Evolutionary conservation across 192 early-diverging fungal species (phyloP).

Genomic region (Coemansia sp.): DNA sequence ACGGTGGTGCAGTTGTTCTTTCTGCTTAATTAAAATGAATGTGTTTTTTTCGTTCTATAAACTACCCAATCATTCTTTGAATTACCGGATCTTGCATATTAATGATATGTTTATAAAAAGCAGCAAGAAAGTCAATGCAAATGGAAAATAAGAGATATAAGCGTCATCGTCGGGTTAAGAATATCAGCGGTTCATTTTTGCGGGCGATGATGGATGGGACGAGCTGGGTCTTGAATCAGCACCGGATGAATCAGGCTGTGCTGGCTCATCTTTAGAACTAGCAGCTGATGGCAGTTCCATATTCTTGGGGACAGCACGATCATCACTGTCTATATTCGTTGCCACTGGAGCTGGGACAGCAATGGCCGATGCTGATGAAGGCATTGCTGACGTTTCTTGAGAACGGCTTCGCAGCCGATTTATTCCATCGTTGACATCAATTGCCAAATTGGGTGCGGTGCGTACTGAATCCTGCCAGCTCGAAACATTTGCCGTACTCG

Average conservation of each 20-base stretch:
- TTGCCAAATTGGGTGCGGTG: slow-evolving; percentile 23
- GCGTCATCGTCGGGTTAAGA: no score
- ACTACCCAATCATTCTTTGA: slow-evolving; percentile 2
- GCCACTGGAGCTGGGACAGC: slow-evolving; percentile 14
- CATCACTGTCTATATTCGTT: background rate
- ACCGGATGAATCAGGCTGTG: no score
- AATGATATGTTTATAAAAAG: no score
- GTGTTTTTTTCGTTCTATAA: slow-evolving; percentile 10
- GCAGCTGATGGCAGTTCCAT: no score
- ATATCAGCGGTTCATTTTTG: no score
- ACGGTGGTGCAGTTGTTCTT: slow-evolving; percentile 75
- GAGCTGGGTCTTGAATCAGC: no score
- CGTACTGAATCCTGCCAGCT: slow-evolving; percentile 13
- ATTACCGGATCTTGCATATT: no score
- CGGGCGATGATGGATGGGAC: no score
- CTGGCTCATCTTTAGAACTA: no score
- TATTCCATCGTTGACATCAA: slow-evolving; percentile 15
- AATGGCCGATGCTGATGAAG: slow-evolving; percentile 5
- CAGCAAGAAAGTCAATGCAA: no score
- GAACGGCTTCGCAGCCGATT: slow-evolving; percentile 44
- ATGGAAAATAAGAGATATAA: no score
- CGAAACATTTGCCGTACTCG: slow-evolving; percentile 20
- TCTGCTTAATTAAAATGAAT: slow-evolving; percentile 36
- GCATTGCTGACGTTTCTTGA: slow-evolving; percentile 30
- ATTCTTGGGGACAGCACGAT: background rate